Conservation (phyloP, 495 filamentous ascomycete species). For the Podospora anserina region DNA sequence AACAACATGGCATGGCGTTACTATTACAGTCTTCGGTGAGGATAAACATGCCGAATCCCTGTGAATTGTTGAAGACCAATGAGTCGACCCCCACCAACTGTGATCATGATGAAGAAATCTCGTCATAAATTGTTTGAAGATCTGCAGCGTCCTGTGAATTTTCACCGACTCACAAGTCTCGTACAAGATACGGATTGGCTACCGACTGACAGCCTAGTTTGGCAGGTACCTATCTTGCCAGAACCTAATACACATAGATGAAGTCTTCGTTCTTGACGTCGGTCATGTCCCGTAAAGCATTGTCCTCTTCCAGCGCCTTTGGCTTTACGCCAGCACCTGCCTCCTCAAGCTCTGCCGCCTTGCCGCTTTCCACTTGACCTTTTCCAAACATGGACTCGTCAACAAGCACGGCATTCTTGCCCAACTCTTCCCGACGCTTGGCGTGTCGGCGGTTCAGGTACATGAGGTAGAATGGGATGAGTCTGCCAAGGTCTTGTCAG, state of each 20-base stretch:
- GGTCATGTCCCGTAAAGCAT: constrained; percentile 51
- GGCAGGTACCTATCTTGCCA: not conserved
- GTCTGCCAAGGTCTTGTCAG: constrained; percentile 7
- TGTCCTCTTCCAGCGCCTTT: constrained; percentile 42
- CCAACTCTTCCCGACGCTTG: constrained; percentile 40
- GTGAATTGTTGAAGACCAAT: too few species aligned
- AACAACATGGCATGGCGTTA: not conserved
- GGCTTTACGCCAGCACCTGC: constrained; percentile 38
- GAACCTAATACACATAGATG: constrained; percentile 53
- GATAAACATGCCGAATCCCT: too few species aligned
- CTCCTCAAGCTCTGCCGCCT: constrained; percentile 48
- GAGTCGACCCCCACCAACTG: not conserved
- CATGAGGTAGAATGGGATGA: constrained; percentile 48
- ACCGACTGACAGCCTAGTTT: not conserved
- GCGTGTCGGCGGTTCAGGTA: constrained; percentile 48
- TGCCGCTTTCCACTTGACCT: constrained; percentile 41
- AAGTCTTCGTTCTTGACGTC: constrained; percentile 58
- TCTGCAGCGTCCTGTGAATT: not conserved
- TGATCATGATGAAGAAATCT: not conserved
- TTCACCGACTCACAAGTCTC: not conserved
- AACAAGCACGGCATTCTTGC: constrained; percentile 43
- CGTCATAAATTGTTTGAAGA: not conserved
- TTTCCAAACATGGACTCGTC: constrained; percentile 43
- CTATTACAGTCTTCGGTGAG: too few species aligned
- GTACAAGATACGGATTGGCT: not conserved